Percentiles rank a stretch among this genome's conserved stretches.
Conservation (phyloP, 306 rosid genomes). For the Pachyrhizus erosus region DNA sequence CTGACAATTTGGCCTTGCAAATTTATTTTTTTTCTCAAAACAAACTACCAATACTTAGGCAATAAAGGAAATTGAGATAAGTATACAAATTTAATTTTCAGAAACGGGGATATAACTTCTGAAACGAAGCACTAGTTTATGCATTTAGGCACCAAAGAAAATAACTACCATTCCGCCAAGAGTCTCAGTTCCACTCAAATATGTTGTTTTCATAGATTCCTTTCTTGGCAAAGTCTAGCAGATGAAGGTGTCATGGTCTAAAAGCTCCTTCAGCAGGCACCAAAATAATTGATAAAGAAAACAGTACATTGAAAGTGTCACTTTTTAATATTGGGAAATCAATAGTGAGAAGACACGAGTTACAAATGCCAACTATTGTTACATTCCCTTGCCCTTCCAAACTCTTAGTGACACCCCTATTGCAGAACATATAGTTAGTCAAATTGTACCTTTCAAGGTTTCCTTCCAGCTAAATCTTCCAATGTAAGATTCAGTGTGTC, state of each 20-base stretch:
- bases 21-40: too few relatives aligned
- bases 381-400: slow-evolving; percentile 9
- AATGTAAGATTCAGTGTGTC: slow-evolving; percentile 80
- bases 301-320: slow-evolving; percentile 1
- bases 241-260: neutral
- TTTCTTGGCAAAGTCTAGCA: neutral
- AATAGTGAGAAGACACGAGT: slow-evolving; percentile 17
- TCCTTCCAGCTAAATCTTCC: slow-evolving; percentile 79
- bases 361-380: neutral
- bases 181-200: neutral
- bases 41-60: too few relatives aligned
- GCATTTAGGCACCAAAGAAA: too few relatives aligned
- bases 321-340: neutral
- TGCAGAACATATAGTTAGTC: slow-evolving; percentile 11
- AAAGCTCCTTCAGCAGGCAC: slow-evolving; percentile 17
- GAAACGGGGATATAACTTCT: too few relatives aligned
- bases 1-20: too few relatives aligned
- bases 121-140: too few relatives aligned
- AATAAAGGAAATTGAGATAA: too few relatives aligned
- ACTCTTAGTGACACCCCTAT: slow-evolving; percentile 11
- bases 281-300: slow-evolving; percentile 16
- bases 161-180: neutral
- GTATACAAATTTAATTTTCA: too few relatives aligned
- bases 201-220: neutral
- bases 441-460: slow-evolving; percentile 37